These are phyloP conservation scores for Pezicula radicicola DNA, from an alignment of 2,329 filamentous ascomycete genomes.

Conservation along the genomic window DNA sequence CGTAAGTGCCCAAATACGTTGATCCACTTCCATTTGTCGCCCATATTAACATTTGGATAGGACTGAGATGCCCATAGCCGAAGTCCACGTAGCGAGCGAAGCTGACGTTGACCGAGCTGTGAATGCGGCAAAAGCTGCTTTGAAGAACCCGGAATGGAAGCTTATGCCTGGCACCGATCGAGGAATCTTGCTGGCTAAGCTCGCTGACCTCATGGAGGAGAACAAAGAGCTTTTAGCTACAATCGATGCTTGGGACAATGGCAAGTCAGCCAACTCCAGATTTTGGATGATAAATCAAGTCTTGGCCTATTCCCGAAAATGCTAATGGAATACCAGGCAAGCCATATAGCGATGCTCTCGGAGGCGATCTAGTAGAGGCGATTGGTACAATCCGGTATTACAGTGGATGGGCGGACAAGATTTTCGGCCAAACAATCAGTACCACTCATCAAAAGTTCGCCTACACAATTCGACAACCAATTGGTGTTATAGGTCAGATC, in stretches of 20 bases:
- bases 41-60: background rate
- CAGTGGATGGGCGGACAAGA: conserved; percentile 10
- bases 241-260: conserved; percentile 20
- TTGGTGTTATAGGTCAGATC: conserved; percentile 62
- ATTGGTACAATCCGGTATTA: conserved; percentile 4
- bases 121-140: conserved; percentile 15
- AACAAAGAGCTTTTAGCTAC: conserved; percentile 20
- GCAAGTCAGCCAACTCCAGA: conserved; percentile 1
- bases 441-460: conserved; percentile 2
- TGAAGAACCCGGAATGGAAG: conserved; percentile 23
- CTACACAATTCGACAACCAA: background rate
- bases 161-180: conserved; percentile 14
- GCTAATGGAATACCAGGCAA: too few species aligned
- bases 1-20: conserved; percentile 36
- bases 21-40: background rate
- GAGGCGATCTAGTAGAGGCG: background rate
- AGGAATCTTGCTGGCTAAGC: conserved; percentile 20
- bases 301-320: too few species aligned
- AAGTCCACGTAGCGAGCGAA: conserved; percentile 8
- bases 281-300: too few species aligned
- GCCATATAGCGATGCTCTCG: background rate
- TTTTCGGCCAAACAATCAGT: conserved; percentile 3
- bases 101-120: conserved; percentile 15
- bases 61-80: background rate
- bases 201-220: conserved; percentile 26